Conservation (phyloP, 352 stramenopile species). For the Albugo laibachii region DNA sequence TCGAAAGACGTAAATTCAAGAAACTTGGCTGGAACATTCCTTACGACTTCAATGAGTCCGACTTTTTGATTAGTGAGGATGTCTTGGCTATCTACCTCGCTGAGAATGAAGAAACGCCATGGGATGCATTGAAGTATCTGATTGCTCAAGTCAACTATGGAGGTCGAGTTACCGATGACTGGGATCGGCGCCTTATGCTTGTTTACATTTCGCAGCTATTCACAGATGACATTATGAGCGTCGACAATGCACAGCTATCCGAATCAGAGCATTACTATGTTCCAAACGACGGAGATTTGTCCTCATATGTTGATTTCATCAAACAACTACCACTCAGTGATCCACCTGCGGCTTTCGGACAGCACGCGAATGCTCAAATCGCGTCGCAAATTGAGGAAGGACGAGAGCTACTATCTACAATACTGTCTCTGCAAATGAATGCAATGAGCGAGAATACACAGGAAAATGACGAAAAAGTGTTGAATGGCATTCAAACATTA, state of each 20-base stretch:
- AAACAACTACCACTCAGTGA: constrained; percentile 78
- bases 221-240: constrained; percentile 67
- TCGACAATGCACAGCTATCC: constrained; percentile 73
- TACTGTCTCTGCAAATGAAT: constrained; percentile 78
- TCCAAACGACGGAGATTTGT: constrained; percentile 79
- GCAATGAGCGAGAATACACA: constrained; percentile 65
- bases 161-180: constrained; percentile 90
- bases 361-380: constrained; percentile 93
- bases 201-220: constrained; percentile 94
- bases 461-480: constrained; percentile 79
- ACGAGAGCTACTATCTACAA: constrained; percentile 72
- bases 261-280: constrained; percentile 88
- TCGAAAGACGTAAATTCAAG: constrained; percentile 93
- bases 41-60: constrained; percentile 95
- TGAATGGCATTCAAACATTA: constrained; percentile 60
- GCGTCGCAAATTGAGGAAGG: constrained; percentile 87
- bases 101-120: constrained; percentile 83
- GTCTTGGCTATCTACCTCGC: constrained; percentile 90
- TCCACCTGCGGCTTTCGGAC: constrained; percentile 82
- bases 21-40: constrained; percentile 94
- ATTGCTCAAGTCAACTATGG: constrained; percentile 94
- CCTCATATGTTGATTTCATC: constrained; percentile 83
- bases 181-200: constrained; percentile 89
- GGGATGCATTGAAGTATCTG: constrained; percentile 89
- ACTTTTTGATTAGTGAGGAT: constrained; percentile 93